These are phyloP conservation scores for Xanthoconium purpureum DNA, from an alignment of 768 basidiomycete species.

Conservation along the genomic window DNA sequence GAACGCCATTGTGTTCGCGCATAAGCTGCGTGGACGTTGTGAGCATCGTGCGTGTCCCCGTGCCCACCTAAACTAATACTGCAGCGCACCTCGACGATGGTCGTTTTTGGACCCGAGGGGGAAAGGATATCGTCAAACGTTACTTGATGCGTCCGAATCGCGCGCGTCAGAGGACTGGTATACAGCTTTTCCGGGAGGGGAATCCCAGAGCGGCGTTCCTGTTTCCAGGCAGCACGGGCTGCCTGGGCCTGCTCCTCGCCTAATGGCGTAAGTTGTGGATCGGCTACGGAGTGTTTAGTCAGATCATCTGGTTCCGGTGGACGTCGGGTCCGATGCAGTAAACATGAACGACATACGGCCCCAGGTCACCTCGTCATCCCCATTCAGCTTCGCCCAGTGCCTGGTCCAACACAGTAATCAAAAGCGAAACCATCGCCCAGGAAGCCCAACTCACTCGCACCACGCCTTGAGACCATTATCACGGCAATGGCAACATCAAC, in stretches of 20 bases:
- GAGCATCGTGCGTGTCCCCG: not conserved
- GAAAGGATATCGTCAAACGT: slow-evolving; percentile 45
- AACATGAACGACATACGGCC: slow-evolving; percentile 52
- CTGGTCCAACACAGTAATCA: slow-evolving; percentile 30
- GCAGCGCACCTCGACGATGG: slow-evolving; percentile 53
- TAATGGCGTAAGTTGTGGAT: slow-evolving; percentile 53
- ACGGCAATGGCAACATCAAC: not conserved
- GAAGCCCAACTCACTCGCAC: slow-evolving; percentile 47
- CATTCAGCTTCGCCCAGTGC: slow-evolving; percentile 59
- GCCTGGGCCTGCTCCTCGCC: slow-evolving; percentile 55
- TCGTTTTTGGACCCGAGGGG: slow-evolving; percentile 26
- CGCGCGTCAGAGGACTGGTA: slow-evolving; percentile 55
- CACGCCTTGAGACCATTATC: slow-evolving; percentile 39
- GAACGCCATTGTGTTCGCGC: slow-evolving; percentile 61
- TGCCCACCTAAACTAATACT: not conserved
- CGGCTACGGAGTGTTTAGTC: slow-evolving; percentile 11
- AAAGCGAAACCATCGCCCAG: not conserved
- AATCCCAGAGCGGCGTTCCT: slow-evolving; percentile 12
- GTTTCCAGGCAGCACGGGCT: slow-evolving; percentile 14
- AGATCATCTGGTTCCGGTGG: not conserved
- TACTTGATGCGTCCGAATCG: slow-evolving; percentile 52
- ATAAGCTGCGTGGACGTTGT: slow-evolving; percentile 48
- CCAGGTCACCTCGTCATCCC: slow-evolving; percentile 67
- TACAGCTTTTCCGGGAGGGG: slow-evolving; percentile 22
- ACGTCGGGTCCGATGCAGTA: no score